Percentiles rank a stretch among this genome's conserved stretches.
phyloP scores from a whole-genome alignment of 2,329 filamentous ascomycete species.

The Curvularia hawaiiensis region DNA sequence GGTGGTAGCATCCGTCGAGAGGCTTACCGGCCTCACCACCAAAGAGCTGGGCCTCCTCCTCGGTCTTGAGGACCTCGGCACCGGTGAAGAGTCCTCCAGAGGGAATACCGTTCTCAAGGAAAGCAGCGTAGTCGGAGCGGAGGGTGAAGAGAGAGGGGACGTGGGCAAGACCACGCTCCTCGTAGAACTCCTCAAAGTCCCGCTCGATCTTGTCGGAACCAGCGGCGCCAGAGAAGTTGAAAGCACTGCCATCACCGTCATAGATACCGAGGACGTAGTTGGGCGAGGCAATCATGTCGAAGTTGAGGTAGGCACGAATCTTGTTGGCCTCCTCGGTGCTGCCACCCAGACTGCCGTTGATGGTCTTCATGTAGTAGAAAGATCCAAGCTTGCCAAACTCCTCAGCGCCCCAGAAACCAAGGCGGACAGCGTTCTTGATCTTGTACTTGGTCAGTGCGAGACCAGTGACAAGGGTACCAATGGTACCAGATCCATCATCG shows the following conservation, averaged over 20 bases:
- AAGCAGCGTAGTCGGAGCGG: slow-evolving; percentile 50
- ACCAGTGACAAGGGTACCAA: slow-evolving; percentile 47
- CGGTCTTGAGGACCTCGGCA: slow-evolving; percentile 48
- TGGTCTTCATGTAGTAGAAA: slow-evolving; percentile 45
- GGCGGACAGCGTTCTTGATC: slow-evolving; percentile 48
- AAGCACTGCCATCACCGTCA: slow-evolving; percentile 46
- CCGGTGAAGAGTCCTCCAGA: slow-evolving; percentile 50
- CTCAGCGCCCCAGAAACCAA: slow-evolving; percentile 50
- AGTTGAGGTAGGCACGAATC: slow-evolving; percentile 51
- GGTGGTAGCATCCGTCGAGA: slow-evolving; percentile 48
- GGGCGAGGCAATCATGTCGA: slow-evolving; percentile 51
- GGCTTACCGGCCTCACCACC: slow-evolving; percentile 46
- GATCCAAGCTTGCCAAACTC: slow-evolving; percentile 50
- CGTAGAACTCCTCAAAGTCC: slow-evolving; percentile 46
- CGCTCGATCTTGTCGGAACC: slow-evolving; percentile 45
- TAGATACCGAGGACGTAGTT: slow-evolving; percentile 50
- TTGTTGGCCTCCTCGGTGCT: slow-evolving; percentile 41
- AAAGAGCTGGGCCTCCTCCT: slow-evolving; percentile 43
- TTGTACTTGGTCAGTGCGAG: slow-evolving; percentile 48
- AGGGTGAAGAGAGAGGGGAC: slow-evolving; percentile 46
- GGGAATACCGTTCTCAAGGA: slow-evolving; percentile 49
- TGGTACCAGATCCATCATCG: slow-evolving; percentile 50
- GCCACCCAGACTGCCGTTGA: slow-evolving; percentile 41
- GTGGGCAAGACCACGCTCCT: slow-evolving; percentile 36
- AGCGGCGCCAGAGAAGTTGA: slow-evolving; percentile 45